These are phyloP conservation scores for Butyriboletus appendiculatus DNA, from an alignment of 1,284 basidiomycete species.

Conservation along the genomic window DNA sequence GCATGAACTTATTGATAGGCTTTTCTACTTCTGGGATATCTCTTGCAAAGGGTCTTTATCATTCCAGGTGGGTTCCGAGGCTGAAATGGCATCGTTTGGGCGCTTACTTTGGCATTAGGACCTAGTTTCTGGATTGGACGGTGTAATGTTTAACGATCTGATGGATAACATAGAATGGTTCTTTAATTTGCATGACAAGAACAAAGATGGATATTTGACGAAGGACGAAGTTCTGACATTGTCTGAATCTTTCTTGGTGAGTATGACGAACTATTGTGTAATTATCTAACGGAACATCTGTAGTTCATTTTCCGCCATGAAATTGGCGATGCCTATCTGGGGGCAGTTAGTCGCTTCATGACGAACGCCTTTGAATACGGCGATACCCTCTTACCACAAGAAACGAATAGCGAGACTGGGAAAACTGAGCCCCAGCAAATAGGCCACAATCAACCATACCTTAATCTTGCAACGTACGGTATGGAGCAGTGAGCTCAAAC, in stretches of 20 bases:
- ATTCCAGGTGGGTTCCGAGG: constrained; percentile 59
- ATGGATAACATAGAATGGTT: constrained; percentile 99
- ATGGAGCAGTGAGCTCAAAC: background rate
- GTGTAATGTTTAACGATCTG: constrained; percentile 93
- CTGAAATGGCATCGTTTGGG: background rate
- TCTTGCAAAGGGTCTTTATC: constrained; percentile 81
- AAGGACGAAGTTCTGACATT: constrained; percentile 96
- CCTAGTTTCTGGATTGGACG: constrained; percentile 86
- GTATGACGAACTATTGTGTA: constrained; percentile 27
- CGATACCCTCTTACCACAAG: constrained; percentile 72
- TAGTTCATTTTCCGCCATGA: constrained; percentile 99
- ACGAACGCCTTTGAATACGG: constrained; percentile 97
- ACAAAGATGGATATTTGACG: constrained; percentile 92
- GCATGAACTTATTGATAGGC: constrained; percentile 78
- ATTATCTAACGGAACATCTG: constrained; percentile 4
- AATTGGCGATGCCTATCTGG: constrained; percentile 95
- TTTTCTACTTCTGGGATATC: constrained; percentile 92
- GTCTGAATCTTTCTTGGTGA: constrained; percentile 90
- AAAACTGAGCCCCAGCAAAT: constrained; percentile 49
- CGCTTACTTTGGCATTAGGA: constrained; percentile 55
- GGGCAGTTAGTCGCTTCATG: constrained; percentile 94
- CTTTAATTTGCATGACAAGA: constrained; percentile 95
- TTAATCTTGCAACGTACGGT: constrained; percentile 79
- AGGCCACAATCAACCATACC: constrained; percentile 81
- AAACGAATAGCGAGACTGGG: constrained; percentile 40